Evolutionary conservation across 768 basidiomycete genomes (phyloP), one percentile per base, ranked within the genome.

Genomic region (Leucocoprinus sp.): DNA sequence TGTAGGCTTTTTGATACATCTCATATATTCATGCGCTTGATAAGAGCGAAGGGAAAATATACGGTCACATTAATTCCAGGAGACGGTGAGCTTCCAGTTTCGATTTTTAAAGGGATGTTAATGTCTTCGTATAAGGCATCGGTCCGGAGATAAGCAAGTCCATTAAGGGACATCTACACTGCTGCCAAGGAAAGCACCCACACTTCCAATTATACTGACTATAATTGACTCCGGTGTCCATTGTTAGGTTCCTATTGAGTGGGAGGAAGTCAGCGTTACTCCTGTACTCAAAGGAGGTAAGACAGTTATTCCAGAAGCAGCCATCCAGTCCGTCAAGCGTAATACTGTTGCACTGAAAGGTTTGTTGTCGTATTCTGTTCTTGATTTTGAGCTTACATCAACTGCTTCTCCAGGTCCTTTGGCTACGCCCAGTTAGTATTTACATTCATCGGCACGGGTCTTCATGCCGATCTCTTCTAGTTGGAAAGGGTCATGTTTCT

Each of bases 311-410:
- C 96, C 96, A 23, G 92, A 96, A 51, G 65, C 65, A 48, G 93
- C 96, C 26, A 92, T 99, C 52, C 74, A 74, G 39, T 92, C 88
- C 11, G 86, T 99, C 59, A 93, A 85, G 72, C 89, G 83, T 70
- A 98, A 98, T 69, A 97, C 95, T 14, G 91, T 99, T 48, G 96
- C 96, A 17, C 71, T 99, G 58, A 99, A 99, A 74, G 96, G 93
- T 86, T 51, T 39, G 71, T 53, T 36, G 35, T 31, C 36, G 35
- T 31, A 14, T 21, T 43, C 34, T 26, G 45, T 24, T 18, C 12
- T 43, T 22, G 49, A 43, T 14, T 19, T 9, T 36, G 35, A 26
- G 48, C 49, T 48, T 36, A 43, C 40, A n/a, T n/a, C n/a, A 19
- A 22, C 11, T 28, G 47, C 37, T 15, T 7, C 39, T 17, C 11